These are phyloP conservation scores for Pelargonium cotyledonis DNA, from an alignment of 441 rosid species.

Conservation along the genomic window DNA sequence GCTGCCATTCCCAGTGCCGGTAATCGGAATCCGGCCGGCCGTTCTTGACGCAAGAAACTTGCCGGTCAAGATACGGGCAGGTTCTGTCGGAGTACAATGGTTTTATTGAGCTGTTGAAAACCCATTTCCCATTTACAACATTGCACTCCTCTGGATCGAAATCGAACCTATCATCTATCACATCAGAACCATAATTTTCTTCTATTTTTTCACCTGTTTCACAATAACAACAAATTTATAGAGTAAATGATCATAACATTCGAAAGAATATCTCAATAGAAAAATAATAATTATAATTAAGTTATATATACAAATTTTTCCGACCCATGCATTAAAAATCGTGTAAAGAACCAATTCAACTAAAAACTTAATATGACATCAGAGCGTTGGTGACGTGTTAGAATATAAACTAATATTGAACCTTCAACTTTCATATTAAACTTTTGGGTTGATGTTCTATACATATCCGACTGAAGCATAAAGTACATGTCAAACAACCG, in stretches of 20 bases:
- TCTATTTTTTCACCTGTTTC: conserved; percentile 28
- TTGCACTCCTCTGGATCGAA: conserved; percentile 78
- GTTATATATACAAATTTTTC: too few relatives aligned
- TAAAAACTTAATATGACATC: too few relatives aligned
- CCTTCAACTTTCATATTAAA: not conserved
- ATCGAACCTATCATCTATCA: conserved; percentile 59
- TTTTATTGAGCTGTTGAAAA: conserved; percentile 45
- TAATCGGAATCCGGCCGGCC: conserved; percentile 64
- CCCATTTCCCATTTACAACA: conserved; percentile 70
- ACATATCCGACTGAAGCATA: too few relatives aligned
- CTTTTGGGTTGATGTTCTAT: too few relatives aligned
- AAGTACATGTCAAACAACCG: too few relatives aligned
- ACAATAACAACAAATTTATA: conserved; percentile 15
- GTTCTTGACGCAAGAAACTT: conserved; percentile 63
- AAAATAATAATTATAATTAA: too few relatives aligned
- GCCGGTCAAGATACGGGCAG: conserved; percentile 73
- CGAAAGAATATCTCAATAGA: too few relatives aligned
- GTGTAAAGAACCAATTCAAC: too few relatives aligned
- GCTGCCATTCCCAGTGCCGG: conserved; percentile 86
- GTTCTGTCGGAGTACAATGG: conserved; percentile 68
- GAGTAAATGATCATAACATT: not conserved
- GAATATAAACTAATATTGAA: not conserved
- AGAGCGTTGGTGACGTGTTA: too few relatives aligned
- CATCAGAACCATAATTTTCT: conserved; percentile 29
- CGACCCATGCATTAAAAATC: too few relatives aligned